A percentile compares a stretch with the other conserved stretches of the same genome.
Conservation (phyloP, 345 rosid species). For the Anastatica hierochuntica region DNA sequence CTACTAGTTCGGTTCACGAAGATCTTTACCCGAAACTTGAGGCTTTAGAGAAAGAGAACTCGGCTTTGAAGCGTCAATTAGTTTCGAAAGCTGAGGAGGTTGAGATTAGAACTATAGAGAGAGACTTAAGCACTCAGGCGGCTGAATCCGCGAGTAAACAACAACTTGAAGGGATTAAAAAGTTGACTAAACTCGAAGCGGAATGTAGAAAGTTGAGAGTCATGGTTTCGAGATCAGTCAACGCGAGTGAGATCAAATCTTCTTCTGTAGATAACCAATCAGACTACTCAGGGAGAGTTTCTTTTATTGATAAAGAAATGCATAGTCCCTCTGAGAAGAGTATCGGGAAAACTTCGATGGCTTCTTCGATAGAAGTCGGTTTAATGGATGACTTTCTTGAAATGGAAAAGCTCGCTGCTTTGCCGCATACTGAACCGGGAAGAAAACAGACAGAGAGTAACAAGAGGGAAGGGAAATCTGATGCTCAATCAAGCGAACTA, state of each 20-base stretch:
- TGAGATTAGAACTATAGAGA: slow-evolving; percentile 50
- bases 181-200: slow-evolving; percentile 60
- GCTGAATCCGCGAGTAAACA: slow-evolving; percentile 95
- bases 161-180: slow-evolving; percentile 71
- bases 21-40: slow-evolving; percentile 44
- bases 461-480: slow-evolving; percentile 23
- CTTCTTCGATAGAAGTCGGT: slow-evolving; percentile 40
- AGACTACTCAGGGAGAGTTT: slow-evolving; percentile 44
- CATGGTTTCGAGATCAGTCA: slow-evolving; percentile 38
- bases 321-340: slow-evolving; percentile 37
- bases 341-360: slow-evolving; percentile 26
- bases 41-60: slow-evolving; percentile 53
- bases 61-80: slow-evolving; percentile 41
- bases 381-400: slow-evolving; percentile 98
- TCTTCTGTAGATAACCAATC: slow-evolving; percentile 62
- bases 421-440: slow-evolving; percentile 35
- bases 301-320: slow-evolving; percentile 39
- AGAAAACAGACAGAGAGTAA: slow-evolving; percentile 26
- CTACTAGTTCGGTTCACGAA: slow-evolving; percentile 19
- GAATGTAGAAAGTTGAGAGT: slow-evolving; percentile 69
- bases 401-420: slow-evolving; percentile 78
- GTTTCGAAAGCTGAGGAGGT: slow-evolving; percentile 48
- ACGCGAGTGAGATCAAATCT: slow-evolving; percentile 46
- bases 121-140: slow-evolving; percentile 76
- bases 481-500: slow-evolving; percentile 21